These are phyloP conservation scores for Hygrophoropsis aurantiaca DNA, from an alignment of 768 basidiomycete species.

Conservation along the genomic window DNA sequence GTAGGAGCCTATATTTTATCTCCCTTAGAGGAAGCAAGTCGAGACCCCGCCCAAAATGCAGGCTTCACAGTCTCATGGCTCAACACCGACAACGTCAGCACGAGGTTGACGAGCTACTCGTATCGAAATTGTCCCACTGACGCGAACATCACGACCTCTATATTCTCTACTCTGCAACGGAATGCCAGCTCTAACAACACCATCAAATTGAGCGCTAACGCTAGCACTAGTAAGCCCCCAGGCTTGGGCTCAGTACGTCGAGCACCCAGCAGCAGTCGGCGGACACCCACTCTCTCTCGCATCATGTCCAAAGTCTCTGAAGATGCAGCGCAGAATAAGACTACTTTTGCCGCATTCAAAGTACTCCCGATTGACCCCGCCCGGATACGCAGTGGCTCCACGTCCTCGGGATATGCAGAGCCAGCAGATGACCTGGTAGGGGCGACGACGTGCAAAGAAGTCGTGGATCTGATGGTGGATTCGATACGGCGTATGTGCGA, in stretches of 20 bases:
- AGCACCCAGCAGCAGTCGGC: conserved; percentile 4
- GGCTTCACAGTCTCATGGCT: conserved; percentile 87
- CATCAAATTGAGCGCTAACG: background rate
- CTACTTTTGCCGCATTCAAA: conserved; percentile 74
- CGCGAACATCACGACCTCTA: conserved; percentile 8
- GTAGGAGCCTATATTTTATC: conserved; percentile 95
- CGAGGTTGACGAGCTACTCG: conserved; percentile 83
- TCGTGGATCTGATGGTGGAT: conserved; percentile 72
- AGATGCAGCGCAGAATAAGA: conserved; percentile 36
- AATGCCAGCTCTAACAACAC: too few species aligned
- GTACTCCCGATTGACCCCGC: conserved; percentile 72
- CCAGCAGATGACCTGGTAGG: conserved; percentile 60
- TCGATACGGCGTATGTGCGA: conserved; percentile 67
- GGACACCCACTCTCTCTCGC: conserved; percentile 23
- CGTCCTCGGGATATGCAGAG: conserved; percentile 44
- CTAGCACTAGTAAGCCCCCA: background rate
- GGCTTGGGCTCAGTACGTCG: background rate
- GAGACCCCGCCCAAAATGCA: conserved; percentile 84
- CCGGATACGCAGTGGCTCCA: conserved; percentile 39
- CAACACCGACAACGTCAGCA: conserved; percentile 61
- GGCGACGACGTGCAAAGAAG: conserved; percentile 73
- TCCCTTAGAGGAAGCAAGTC: conserved; percentile 87
- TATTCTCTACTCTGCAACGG: background rate
- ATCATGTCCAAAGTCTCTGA: conserved; percentile 38
- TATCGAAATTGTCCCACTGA: conserved; percentile 64